A percentile compares a stretch with the other conserved stretches of the same genome.
These are phyloP conservation scores for Straminergon stramineum DNA, from an alignment of 225 moss, liverwort and hornwort species.

Conservation along the genomic window DNA sequence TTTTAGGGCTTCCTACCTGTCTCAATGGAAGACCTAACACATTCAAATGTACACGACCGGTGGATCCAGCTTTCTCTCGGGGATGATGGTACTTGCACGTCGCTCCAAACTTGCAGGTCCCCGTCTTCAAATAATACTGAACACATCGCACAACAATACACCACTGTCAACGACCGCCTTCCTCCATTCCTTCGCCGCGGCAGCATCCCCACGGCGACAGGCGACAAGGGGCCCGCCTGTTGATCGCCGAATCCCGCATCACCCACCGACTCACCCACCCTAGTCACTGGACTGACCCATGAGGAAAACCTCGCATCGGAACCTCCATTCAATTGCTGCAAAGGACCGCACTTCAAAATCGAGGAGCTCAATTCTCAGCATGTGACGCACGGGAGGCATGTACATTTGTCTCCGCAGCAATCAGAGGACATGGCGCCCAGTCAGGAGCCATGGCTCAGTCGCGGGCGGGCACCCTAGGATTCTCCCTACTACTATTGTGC, in stretches of 20 bases:
- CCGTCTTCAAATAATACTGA: slow-evolving; percentile 98
- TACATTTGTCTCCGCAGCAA: background rate
- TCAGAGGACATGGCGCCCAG: background rate
- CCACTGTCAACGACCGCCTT: background rate
- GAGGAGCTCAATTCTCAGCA: background rate
- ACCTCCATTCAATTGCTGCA: background rate
- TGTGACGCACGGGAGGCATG: background rate
- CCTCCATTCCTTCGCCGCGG: background rate
- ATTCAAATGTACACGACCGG: slow-evolving; percentile 95
- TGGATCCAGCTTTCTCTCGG: slow-evolving; percentile 94
- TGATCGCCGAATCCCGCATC: background rate
- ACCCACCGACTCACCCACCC: background rate
- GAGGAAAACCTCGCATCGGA: background rate
- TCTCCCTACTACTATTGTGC: background rate
- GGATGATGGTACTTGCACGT: slow-evolving; percentile 99
- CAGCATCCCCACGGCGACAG: background rate
- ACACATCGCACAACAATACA: background rate
- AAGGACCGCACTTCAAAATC: background rate
- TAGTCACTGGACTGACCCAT: background rate
- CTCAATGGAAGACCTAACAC: slow-evolving; percentile 88
- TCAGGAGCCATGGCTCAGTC: background rate
- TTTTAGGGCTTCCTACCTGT: slow-evolving; percentile 42
- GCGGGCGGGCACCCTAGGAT: background rate
- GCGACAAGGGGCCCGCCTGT: background rate
- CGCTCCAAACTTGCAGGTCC: slow-evolving; percentile 98